Evolutionary conservation across 1,284 basidiomycete species (phyloP).

Genomic region (Bondarzewia mesenterica): DNA sequence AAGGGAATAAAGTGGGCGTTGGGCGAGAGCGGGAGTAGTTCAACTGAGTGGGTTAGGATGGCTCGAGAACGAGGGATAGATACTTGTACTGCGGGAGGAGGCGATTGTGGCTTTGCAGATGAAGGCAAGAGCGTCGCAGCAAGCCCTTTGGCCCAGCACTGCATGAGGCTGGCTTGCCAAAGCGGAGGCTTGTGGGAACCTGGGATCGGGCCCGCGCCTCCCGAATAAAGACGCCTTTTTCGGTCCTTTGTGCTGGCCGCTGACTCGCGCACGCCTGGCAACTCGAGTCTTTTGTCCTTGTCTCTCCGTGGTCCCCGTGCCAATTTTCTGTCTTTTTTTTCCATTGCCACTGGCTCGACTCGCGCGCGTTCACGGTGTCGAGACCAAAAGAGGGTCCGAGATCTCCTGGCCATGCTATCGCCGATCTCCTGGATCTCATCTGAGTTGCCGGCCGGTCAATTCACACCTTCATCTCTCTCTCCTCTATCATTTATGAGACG

Average conservation of each 20-base stretch:
- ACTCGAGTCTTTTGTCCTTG: too few species aligned
- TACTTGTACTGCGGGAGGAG: background rate
- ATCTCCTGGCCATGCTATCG: background rate
- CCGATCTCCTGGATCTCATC: constrained; percentile 13
- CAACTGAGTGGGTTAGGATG: too few species aligned
- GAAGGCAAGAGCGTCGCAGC: constrained; percentile 10
- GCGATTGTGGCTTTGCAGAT: constrained; percentile 1
- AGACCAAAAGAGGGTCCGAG: background rate
- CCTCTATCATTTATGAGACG: background rate
- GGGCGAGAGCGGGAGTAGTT: background rate
- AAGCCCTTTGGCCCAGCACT: constrained; percentile 14
- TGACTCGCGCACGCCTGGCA: too few species aligned
- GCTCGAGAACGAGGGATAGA: too few species aligned
- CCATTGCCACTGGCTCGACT: background rate
- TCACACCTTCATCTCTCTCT: background rate
- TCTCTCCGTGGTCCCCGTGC: too few species aligned
- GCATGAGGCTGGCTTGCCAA: constrained; percentile 14
- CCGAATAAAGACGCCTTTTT: too few species aligned
- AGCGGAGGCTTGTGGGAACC: constrained; percentile 8
- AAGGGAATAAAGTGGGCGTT: background rate
- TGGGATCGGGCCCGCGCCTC: background rate
- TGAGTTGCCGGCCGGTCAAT: background rate
- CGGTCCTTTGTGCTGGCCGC: too few species aligned
- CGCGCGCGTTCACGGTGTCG: background rate
- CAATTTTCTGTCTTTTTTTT: background rate